Base-by-base conservation (phyloP, 441 rosid genomes). In the Eruca vesicaria region DNA sequence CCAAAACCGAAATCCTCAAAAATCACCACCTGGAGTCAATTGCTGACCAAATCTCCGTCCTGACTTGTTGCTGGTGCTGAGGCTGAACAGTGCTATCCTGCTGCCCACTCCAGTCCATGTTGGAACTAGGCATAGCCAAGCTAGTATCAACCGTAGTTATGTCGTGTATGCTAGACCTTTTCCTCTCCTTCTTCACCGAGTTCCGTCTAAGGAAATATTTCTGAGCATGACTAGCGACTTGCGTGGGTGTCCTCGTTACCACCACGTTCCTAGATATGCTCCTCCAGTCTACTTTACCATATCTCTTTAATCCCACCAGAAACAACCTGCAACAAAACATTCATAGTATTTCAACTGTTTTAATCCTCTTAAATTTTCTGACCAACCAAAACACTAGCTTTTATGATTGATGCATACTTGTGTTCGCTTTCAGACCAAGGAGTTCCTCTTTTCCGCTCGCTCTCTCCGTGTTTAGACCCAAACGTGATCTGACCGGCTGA, bases 221-320 rank as follows among this genome's bases (percentile, higher is more conserved):
- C 74, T 90, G 97, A n/a, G 97, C 97, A 32, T 90, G 97, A 62
- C 96, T 90, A 0, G 94, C 94, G 2, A 90, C 96, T 79, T 90
- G 96, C 1, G 93, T 88, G 2, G 96, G 88, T 14, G 96, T 89
- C 66, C 92, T 84, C 0, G 93, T 85, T 36, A 82, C 84, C 69
- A 90, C 96, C 64, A 84, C 82, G 62, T 89, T 87, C 77, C 96
- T 85, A 0, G 96, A 87, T 53, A 90, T 90, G 79, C 91, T 90
- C 62, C 94, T 86, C 97, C 97, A 90, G 66, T 90, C 97, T 21
- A 94, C 97, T 58, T 84, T 89, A 4, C 97, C 94, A 33, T 74
- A 87, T 69, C 75, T 79, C 20, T 65, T 69, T 19, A 89, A 69
- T 5, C 97, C 97, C 0, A 75, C 66, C 76, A 90, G 75, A 79